These are phyloP conservation scores for Pouteria campechiana DNA, from an alignment of 179 eudicot species.

Conservation along the genomic window DNA sequence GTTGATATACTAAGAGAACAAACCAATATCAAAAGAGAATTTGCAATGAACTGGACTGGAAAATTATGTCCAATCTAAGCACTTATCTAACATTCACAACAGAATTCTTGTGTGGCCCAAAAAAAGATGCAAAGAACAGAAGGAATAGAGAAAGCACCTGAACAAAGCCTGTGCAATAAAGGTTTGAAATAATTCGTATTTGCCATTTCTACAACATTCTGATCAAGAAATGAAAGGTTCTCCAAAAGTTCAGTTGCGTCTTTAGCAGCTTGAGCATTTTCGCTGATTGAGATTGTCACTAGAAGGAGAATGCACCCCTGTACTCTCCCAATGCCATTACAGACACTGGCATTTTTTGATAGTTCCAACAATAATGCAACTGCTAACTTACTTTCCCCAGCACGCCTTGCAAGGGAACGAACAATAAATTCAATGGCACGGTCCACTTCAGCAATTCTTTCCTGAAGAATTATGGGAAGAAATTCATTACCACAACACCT, in stretches of 20 bases:
- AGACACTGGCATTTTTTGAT: constrained; percentile 15
- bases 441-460: constrained; percentile 19
- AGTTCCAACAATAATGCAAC: constrained; percentile 25
- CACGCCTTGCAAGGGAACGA: constrained; percentile 25
- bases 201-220: constrained; percentile 34
- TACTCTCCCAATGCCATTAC: constrained; percentile 23
- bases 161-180: constrained; percentile 24
- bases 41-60: too few species aligned
- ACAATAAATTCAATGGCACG: constrained; percentile 23
- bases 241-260: constrained; percentile 27
- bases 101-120: too few species aligned
- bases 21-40: too few species aligned
- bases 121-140: too few species aligned
- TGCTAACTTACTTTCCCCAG: constrained; percentile 25
- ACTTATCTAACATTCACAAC: too few species aligned
- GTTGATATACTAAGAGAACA: too few species aligned
- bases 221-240: constrained; percentile 27
- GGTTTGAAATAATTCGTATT: constrained; percentile 26
- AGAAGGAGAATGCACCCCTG: constrained; percentile 36
- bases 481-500: too few species aligned
- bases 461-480: too few species aligned
- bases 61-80: too few species aligned
- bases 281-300: constrained; percentile 25
- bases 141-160: constrained; percentile 14
- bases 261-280: constrained; percentile 21